Evolutionary conservation across 164 flowering plant genomes (phyloP), one percentile per base, ranked within the genome.

Genomic region (Tetrastigma voinierianum): DNA sequence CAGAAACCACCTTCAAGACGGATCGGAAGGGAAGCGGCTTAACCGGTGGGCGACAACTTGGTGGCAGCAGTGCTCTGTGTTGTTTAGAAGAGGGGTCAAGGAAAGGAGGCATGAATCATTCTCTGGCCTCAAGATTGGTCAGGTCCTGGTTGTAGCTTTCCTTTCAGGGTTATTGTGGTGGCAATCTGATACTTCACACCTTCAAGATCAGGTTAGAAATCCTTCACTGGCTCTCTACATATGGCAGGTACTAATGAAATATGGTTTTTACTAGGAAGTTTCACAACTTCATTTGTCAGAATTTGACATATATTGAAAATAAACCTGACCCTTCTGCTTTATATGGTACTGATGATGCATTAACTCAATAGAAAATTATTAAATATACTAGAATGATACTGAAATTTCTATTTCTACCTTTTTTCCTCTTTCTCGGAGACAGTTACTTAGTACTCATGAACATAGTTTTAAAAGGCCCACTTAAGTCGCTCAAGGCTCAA

Each of bases 31-130:
- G 21, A 81, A 72, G 64, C 17, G 68, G 7, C 65, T 66, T 43
- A 76, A 57, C 1, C 51, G 61, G 21, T 87, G 91, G 95, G 17
- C 76, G 16, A 82, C 86, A 46, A 84, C 81, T 15, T 90, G 96
- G 92, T 70, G 74, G 77, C 86, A 90, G 52, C 92, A 87, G 67
- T 83, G 87, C 57, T n/a, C 63, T 2, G 84, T 87, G 2, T 70
- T 90, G 69, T 62, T 84, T 0, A 63, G 57, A 46, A 75, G 96
- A 74, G 89, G 86, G 0, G 14, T 90, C 4, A 87, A 82, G 49
- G 89, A 90, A 67, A 67, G 87, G 59, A 79, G 51, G 57, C 78
- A 87, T 20, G 82, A 86, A 9, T 74, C 85, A 0, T 87, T 86
- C 70, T 74, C 85, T 7, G 60, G 45, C 4, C 76, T 84, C 53